phyloP scores from a whole-genome alignment of 805 yeast genomes.

The Starmerella sirachaensis region DNA sequence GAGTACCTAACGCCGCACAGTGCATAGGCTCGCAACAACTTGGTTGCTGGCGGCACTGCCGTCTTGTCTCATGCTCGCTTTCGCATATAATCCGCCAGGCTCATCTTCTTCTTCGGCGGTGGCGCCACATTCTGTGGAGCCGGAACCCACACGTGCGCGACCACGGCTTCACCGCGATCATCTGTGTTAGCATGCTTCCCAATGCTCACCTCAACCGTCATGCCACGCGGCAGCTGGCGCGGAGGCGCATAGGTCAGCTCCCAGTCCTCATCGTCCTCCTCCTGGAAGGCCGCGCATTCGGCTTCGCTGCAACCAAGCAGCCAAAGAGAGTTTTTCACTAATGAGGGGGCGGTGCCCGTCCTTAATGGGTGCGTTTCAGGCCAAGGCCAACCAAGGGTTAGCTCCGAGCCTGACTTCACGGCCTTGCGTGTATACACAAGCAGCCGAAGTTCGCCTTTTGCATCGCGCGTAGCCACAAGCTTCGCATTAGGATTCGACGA shows the following conservation, averaged over 20 bases:
- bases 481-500: conserved; percentile 69
- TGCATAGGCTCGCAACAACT: too few species aligned
- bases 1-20: too few species aligned
- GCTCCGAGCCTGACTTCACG: conserved; percentile 54
- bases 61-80: conserved; percentile 10
- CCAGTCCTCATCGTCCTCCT: conserved; percentile 16
- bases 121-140: conserved; percentile 9
- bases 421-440: conserved; percentile 45
- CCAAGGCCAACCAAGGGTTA: conserved; percentile 84
- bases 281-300: conserved; percentile 7
- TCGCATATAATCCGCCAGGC: conserved; percentile 21
- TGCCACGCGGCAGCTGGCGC: neutral
- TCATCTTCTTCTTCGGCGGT: conserved; percentile 20
- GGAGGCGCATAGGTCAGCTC: neutral
- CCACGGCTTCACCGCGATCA: conserved; percentile 1
- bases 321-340: conserved; percentile 7
- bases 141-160: conserved; percentile 16
- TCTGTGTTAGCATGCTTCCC: neutral
- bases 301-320: conserved; percentile 5
- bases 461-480: conserved; percentile 36
- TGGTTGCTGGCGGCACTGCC: too few species aligned
- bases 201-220: neutral
- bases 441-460: conserved; percentile 36
- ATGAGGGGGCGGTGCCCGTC: neutral
- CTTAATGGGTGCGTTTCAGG: conserved; percentile 64